Evolutionary conservation across 148 eudicot species (phyloP).

Genomic region (Camellia lanceoleosa): DNA sequence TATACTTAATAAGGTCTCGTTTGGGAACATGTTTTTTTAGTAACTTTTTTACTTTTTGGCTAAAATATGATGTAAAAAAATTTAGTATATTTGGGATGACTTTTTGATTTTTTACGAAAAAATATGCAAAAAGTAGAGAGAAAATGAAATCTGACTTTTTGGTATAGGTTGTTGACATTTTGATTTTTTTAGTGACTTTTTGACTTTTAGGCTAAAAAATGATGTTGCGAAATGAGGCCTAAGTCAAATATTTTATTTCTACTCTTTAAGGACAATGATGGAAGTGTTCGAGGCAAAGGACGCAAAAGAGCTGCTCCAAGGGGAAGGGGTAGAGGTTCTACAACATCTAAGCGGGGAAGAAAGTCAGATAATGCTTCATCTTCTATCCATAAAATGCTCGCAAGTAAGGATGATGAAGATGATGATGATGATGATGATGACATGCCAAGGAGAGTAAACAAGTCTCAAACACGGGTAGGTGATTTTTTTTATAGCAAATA

Average conservation of each 20-base stretch:
- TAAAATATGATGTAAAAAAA: no score
- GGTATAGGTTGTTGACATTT: no score
- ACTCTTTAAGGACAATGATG: conserved; percentile 49
- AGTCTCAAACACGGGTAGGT: conserved; percentile 75
- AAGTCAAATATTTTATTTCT: conserved; percentile 9
- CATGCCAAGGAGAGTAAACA: conserved; percentile 39
- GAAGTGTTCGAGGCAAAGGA: conserved; percentile 48
- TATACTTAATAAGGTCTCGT: no score
- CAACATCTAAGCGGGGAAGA: conserved; percentile 82
- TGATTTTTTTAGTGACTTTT: no score
- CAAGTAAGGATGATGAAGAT: conserved; percentile 52
- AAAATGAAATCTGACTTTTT: no score
- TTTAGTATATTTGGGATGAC: no score
- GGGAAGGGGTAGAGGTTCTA: conserved; percentile 72
- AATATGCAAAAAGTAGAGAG: no score
- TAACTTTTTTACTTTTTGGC: no score
- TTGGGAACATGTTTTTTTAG: no score
- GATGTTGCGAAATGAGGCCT: no score
- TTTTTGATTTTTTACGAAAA: no score
- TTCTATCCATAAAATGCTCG: conserved; percentile 60
- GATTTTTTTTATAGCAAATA: not conserved
- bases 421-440: conserved; percentile 71
- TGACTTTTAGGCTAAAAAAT: no score
- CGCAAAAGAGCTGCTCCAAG: conserved; percentile 85
- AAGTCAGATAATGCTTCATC: conserved; percentile 62